A percentile compares a stretch with the other conserved stretches of the same genome.
Evolutionary conservation across 768 basidiomycete species (phyloP).

Genomic region (Boletus reticuloceps): DNA sequence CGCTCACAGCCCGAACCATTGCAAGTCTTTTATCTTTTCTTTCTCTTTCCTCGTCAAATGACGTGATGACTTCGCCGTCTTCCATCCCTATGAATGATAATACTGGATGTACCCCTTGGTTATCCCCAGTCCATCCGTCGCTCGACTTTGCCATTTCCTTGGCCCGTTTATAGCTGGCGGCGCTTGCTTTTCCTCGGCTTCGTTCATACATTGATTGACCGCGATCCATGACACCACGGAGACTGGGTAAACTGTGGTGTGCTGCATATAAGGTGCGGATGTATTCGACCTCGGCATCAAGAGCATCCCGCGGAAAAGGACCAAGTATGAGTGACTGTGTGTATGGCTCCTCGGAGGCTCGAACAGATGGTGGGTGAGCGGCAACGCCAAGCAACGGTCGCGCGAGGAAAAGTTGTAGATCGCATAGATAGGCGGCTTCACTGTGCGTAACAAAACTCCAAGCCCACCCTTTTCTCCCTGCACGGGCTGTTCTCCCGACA

Average conservation of each 20-base stretch:
- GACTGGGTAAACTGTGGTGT: slow-evolving; percentile 59
- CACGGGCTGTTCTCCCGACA: slow-evolving; percentile 94
- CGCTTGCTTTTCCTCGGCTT: slow-evolving; percentile 86
- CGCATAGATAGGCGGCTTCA: slow-evolving; percentile 88
- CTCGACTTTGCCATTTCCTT: slow-evolving; percentile 78
- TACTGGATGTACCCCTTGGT: slow-evolving; percentile 70
- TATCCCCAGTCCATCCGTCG: slow-evolving; percentile 64
- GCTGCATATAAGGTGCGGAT: slow-evolving; percentile 61
- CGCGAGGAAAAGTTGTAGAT: slow-evolving; percentile 89
- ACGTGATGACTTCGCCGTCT: slow-evolving; percentile 17
- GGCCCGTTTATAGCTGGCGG: slow-evolving; percentile 81
- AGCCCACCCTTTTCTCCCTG: slow-evolving; percentile 93
- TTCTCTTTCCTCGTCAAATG: slow-evolving; percentile 36
- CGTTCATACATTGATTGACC: slow-evolving; percentile 95
- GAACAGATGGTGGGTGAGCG: slow-evolving; percentile 29
- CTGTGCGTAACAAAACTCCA: slow-evolving; percentile 88
- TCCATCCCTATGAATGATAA: slow-evolving; percentile 37
- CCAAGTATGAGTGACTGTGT: slow-evolving; percentile 77
- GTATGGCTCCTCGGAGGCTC: slow-evolving; percentile 58
- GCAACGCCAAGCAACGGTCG: slow-evolving; percentile 61
- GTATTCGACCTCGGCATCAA: slow-evolving; percentile 87
- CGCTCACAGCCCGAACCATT: slow-evolving; percentile 70
- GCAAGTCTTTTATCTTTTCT: slow-evolving; percentile 50
- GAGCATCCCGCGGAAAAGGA: slow-evolving; percentile 69
- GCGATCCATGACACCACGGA: slow-evolving; percentile 81